Conservation (phyloP, 2,329 filamentous ascomycete genomes). For the Pleurostoma richardsiae region DNA sequence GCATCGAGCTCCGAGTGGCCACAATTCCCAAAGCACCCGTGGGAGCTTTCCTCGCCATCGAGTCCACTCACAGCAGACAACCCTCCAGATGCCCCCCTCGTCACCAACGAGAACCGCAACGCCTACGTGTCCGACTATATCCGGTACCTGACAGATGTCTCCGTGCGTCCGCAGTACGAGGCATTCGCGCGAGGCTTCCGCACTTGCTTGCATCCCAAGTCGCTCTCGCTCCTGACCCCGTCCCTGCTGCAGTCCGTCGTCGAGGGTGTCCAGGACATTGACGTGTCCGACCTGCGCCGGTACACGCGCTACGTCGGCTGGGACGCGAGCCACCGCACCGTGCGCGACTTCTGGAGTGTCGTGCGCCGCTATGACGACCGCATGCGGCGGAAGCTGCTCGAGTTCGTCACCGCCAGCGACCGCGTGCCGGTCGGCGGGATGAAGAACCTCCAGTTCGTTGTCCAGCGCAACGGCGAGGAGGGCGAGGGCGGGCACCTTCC, state of each 20-base stretch:
- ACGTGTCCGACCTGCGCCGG: constrained; percentile 66
- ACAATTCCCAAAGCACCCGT: constrained; percentile 31
- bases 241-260: constrained; percentile 69
- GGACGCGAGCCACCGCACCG: constrained; percentile 60
- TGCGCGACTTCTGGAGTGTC: constrained; percentile 80
- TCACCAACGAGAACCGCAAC: constrained; percentile 74
- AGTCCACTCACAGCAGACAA: constrained; percentile 27
- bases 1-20: constrained; percentile 42
- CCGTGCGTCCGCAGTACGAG: constrained; percentile 69
- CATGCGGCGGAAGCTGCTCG: constrained; percentile 72
- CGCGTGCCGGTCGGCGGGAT: constrained; percentile 84
- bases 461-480: constrained; percentile 69
- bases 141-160: constrained; percentile 73
- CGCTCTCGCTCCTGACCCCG: constrained; percentile 67
- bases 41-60: neutral
- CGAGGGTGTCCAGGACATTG: constrained; percentile 78
- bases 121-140: constrained; percentile 83
- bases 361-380: constrained; percentile 62
- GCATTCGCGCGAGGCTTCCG: constrained; percentile 81
- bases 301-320: constrained; percentile 80
- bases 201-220: constrained; percentile 65
- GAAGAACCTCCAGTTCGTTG: constrained; percentile 73
- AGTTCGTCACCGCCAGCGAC: constrained; percentile 94
- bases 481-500: constrained; percentile 58
- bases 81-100: constrained; percentile 58